A percentile compares a stretch with the other conserved stretches of the same genome.
Evolutionary conservation across 2,329 filamentous ascomycete species (phyloP).

Genomic region (Claviceps sp.): DNA sequence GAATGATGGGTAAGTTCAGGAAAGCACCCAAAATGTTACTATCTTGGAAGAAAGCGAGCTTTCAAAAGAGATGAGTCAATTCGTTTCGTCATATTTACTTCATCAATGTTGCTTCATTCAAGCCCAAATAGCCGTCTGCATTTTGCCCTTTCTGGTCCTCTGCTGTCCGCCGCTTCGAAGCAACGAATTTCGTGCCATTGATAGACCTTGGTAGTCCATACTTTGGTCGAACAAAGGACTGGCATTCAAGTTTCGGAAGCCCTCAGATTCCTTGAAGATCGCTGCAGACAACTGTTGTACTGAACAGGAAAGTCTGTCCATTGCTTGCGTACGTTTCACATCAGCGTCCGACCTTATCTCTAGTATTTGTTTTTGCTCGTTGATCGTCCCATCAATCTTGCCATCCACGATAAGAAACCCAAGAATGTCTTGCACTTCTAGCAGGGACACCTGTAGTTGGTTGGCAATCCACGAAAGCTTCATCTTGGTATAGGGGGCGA

Average conservation of each 20-base stretch:
- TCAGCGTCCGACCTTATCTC: conserved; percentile 66
- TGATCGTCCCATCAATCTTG: conserved; percentile 75
- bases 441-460: conserved; percentile 70
- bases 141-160: conserved; percentile 3
- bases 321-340: conserved; percentile 56
- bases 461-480: conserved; percentile 76
- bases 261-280: conserved; percentile 67
- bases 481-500: conserved; percentile 90
- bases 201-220: conserved; percentile 15
- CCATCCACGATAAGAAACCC: conserved; percentile 86
- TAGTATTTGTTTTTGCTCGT: conserved; percentile 75
- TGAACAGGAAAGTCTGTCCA: conserved; percentile 59
- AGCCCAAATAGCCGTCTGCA: conserved; percentile 1
- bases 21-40: neutral
- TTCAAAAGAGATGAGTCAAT: neutral
- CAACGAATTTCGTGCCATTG: conserved; percentile 5
- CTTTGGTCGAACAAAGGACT: conserved; percentile 15
- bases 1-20: neutral
- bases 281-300: conserved; percentile 56
- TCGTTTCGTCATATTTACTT: conserved; percentile 1
- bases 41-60: too few relatives aligned
- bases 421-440: conserved; percentile 90
- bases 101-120: neutral
- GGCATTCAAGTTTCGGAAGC: conserved; percentile 33
- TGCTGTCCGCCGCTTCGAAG: conserved; percentile 3